phyloP scores from a whole-genome alignment of 1,284 basidiomycete genomes.

The Sporisorium reilianum region DNA sequence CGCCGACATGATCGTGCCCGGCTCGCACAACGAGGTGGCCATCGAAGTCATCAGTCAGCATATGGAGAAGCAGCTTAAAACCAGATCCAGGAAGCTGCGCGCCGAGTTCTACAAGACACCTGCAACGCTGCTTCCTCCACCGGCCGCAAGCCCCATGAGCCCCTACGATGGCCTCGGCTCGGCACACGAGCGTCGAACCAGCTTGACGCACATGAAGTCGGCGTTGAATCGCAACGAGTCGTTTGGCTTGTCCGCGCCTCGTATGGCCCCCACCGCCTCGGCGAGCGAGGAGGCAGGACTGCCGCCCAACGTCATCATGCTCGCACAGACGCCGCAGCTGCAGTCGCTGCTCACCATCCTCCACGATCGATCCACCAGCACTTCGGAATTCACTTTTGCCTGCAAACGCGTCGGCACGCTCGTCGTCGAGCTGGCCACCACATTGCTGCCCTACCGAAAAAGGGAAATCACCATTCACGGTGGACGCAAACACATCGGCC shows the following conservation, averaged over 20 bases:
- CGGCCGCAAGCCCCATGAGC: slow-evolving; percentile 16
- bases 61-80: slow-evolving; percentile 80
- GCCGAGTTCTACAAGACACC: slow-evolving; percentile 56
- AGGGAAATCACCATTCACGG: slow-evolving; percentile 76
- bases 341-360: slow-evolving; percentile 79
- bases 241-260: slow-evolving; percentile 8
- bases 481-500: slow-evolving; percentile 77
- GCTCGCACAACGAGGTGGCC: slow-evolving; percentile 72
- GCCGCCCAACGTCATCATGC: slow-evolving; percentile 75
- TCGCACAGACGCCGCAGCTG: slow-evolving; percentile 85
- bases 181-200: slow-evolving; percentile 29
- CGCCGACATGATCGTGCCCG: slow-evolving; percentile 76
- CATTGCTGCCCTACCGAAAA: slow-evolving; percentile 79
- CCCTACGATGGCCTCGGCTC: slow-evolving; percentile 38
- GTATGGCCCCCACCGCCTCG: slow-evolving; percentile 12
- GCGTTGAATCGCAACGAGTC: slow-evolving; percentile 22
- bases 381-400: slow-evolving; percentile 86
- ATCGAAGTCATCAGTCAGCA: slow-evolving; percentile 94
- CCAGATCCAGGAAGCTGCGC: slow-evolving; percentile 44
- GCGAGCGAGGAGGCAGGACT: slow-evolving; percentile 37
- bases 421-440: slow-evolving; percentile 85
- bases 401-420: slow-evolving; percentile 85
- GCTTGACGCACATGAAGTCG: slow-evolving; percentile 22
- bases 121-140: slow-evolving; percentile 17
- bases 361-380: slow-evolving; percentile 76